Base-by-base conservation (phyloP, 805 yeast genomes). In the Saccharomycopsis synnaedendra region DNA sequence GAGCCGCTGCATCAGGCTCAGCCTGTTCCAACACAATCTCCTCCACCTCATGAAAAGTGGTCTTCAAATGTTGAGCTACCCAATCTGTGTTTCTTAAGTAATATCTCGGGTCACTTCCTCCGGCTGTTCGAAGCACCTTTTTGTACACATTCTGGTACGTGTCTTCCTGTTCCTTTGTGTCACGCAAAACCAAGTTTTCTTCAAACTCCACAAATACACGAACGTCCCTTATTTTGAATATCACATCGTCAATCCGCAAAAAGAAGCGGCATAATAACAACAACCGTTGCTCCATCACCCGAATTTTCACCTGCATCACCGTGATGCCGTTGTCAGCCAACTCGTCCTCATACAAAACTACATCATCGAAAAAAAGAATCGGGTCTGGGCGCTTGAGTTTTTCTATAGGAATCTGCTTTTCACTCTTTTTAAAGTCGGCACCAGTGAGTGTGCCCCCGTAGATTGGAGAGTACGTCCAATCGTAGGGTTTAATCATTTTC, bases 301-400 rank as follows among this genome's bases (percentile, higher is more conserved):
- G 68, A 27, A 93, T 75, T 62, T 89, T 89, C 35, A 81, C 79
- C 45, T 79, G 78, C 47, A 85, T 65, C 47, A 85, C 74, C 0
- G 94, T 77, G 11, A 87, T 83, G 5, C 99, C 99, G 62, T 90
- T 93, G 62, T 93, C 99, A 3, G 95, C 97, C 47, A 93, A 69
- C 61, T 93, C 99, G 59, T 93, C 99, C 60, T 93, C 99, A 60
- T 76, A 93, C 33, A 93, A 67, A 5, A 85, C 77, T 69, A 87
- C 77, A 57, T 90, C 97, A 60, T 88, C 97, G 59, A 78, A 93
- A 62, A 85, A 88, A 47, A 87, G 60, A 41, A 93, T 93, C 1
- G 95, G 95, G 57, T 87, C 96, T 5, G 82, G 87, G 49, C 71
- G 68, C 35, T 76, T 68, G 38, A 93, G 69, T 59, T 80, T 78